These are phyloP conservation scores for Coprinopsis marcescibilis DNA, from an alignment of 768 basidiomycete genomes.

Conservation along the genomic window DNA sequence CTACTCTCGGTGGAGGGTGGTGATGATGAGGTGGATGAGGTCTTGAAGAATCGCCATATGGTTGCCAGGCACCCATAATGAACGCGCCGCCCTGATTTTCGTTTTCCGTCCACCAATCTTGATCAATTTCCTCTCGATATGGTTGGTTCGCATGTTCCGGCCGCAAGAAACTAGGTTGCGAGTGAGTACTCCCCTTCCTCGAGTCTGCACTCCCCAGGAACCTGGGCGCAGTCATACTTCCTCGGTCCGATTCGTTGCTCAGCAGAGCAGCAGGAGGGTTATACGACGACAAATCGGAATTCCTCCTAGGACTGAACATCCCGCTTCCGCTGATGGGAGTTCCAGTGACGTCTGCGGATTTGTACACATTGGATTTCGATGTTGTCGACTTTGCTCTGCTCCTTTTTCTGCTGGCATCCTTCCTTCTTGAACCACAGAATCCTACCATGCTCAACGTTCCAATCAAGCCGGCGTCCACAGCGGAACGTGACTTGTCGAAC, in stretches of 20 bases:
- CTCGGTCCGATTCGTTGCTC: constrained; percentile 22
- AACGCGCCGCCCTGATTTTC: constrained; percentile 23
- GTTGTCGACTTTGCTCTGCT: constrained; percentile 4
- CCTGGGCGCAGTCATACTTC: constrained; percentile 27
- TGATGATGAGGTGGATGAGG: too few relatives aligned
- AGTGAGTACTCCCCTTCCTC: constrained; percentile 47
- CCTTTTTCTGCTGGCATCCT: constrained; percentile 7
- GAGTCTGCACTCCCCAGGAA: constrained; percentile 29
- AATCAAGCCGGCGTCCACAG: constrained; percentile 80
- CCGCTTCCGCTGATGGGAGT: constrained; percentile 4
- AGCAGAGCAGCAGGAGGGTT: constrained; percentile 33
- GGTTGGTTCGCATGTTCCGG: constrained; percentile 76
- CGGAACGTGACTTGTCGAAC: constrained; percentile 79
- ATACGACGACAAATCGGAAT: constrained; percentile 48
- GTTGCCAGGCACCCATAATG: constrained; percentile 95
- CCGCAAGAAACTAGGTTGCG: constrained; percentile 63
- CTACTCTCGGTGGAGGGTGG: too few relatives aligned
- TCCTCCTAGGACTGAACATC: constrained; percentile 13
- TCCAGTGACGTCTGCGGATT: not conserved
- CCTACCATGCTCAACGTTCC: constrained; percentile 75
- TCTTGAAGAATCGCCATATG: too few relatives aligned
- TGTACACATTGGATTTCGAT: constrained; percentile 5
- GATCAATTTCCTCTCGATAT: constrained; percentile 75
- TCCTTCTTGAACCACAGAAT: constrained; percentile 40
- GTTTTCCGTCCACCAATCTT: constrained; percentile 44